Conservation (phyloP, 140 eudicot genomes). For the Bidens hawaiensis region DNA sequence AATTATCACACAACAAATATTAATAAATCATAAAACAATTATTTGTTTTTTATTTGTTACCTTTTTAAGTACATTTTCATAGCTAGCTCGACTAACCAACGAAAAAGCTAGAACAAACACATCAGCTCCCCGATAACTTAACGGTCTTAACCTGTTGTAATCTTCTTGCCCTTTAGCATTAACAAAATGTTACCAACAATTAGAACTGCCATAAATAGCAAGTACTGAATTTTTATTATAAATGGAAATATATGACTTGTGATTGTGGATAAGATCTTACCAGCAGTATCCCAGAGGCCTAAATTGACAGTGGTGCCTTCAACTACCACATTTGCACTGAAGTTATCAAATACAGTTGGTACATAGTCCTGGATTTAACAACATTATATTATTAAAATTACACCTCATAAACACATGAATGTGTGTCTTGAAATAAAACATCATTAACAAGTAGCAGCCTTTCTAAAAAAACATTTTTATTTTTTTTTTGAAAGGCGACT, state of each 20-base stretch:
- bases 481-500: no score
- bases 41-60: constrained; percentile 12
- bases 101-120: constrained; percentile 74
- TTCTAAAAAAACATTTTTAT: no score
- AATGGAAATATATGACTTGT: background rate
- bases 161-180: constrained; percentile 59
- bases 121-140: constrained; percentile 76
- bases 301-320: constrained; percentile 73
- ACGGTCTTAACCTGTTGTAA: constrained; percentile 67
- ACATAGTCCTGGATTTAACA: constrained; percentile 60
- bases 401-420: constrained; percentile 7
- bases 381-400: constrained; percentile 10
- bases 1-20: constrained; percentile 14
- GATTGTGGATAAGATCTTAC: constrained; percentile 30
- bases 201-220: background rate
- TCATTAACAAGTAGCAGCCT: background rate
- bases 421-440: background rate
- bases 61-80: constrained; percentile 70
- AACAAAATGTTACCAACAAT: background rate
- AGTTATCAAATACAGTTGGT: constrained; percentile 81
- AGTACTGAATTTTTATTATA: background rate
- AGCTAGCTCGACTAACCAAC: constrained; percentile 77
- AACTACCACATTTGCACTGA: constrained; percentile 82
- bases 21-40: background rate
- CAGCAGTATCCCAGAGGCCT: constrained; percentile 87